Conservation (phyloP, 176 grass and related monocot species). For the maize (Zea mays) region DNA sequence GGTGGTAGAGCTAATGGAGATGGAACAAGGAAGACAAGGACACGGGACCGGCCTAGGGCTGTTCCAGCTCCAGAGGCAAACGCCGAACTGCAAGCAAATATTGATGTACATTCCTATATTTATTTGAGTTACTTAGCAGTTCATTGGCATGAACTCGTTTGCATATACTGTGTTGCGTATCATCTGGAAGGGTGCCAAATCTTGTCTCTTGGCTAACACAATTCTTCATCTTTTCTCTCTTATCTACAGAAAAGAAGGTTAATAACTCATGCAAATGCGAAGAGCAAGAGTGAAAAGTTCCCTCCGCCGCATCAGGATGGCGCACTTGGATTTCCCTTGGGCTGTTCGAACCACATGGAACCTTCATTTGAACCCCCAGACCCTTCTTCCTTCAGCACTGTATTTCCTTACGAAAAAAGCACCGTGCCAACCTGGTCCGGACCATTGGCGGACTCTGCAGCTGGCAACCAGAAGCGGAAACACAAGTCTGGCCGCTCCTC, state of each 20-base stretch:
- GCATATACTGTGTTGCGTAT: neutral
- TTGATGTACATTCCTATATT: constrained; percentile 60
- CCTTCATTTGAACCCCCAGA: constrained; percentile 66
- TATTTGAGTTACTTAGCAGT: constrained; percentile 8
- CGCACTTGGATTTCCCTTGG: constrained; percentile 65
- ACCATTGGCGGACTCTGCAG: constrained; percentile 60
- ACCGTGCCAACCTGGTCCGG: constrained; percentile 67
- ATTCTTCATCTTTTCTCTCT: neutral
- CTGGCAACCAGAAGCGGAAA: constrained; percentile 65
- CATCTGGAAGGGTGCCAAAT: neutral
- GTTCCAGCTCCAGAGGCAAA: constrained; percentile 84
- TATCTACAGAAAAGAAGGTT: constrained; percentile 67
- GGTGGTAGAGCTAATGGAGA: constrained; percentile 67
- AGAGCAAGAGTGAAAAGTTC: constrained; percentile 94
- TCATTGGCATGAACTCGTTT: neutral
- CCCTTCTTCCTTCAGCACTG: constrained; percentile 69
- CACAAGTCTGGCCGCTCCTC: constrained; percentile 66
- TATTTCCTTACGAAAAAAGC: constrained; percentile 74
- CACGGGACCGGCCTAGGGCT: constrained; percentile 65
- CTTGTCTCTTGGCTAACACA: neutral
- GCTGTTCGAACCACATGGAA: constrained; percentile 77
- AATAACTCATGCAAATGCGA: constrained; percentile 84
- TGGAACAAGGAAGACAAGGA: constrained; percentile 70
- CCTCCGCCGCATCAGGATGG: constrained; percentile 88
- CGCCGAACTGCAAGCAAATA: constrained; percentile 84